Evolutionary conservation across 192 early-diverging fungal genomes (phyloP), one percentile per base, ranked within the genome.

Genomic region (Entomortierella parvispora): DNA sequence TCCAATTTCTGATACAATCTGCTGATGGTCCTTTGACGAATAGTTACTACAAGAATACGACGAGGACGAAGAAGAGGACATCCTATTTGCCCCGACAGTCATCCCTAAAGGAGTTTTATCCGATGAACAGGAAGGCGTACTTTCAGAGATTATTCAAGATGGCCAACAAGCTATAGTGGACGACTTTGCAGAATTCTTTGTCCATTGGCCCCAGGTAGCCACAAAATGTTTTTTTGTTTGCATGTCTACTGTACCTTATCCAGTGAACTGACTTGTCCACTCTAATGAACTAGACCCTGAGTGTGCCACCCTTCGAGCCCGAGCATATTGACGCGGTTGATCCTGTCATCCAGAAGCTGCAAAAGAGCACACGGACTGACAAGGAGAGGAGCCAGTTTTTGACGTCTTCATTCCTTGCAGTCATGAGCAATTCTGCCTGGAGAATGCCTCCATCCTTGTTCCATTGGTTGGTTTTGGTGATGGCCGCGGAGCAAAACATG

Each of bases 141-240:
- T 77, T 22, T 37, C 23, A 11, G 65, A 64, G 47, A 77, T 77
- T 31, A 77, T 77, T 2, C 25, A 55, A 18, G 65, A 77, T 0
- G 44, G 62, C 2, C 33, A 57, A 9, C n/a, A 5, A 3, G 47
- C 54, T 15, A 32, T 51, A 7, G 58, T 77, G 46, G 65, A 77
- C 25, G 74, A 77, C 11, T 34, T 77, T 29, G 40, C 54, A 29
- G 74, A 77, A 45, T 77, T 64, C 32, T 77, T 77, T 52, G 66
- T 77, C 4, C 48, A 46, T 18, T 77, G 74, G 74, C 74, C 74
- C 26, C 52, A 52, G 65, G 72, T 68, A 63, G 18, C n/a, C 10
- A n/a, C n/a, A n/a, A n/a, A n/a, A n/a, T n/a, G n/a, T n/a, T n/a
- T n/a, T n/a, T n/a, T n/a, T n/a, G n/a, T n/a, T n/a, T n/a, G n/a